Percentiles rank a stretch among this genome's conserved stretches.
phyloP scores from a whole-genome alignment of 306 rosid genomes.

The Oxytropis ochrocephala region DNA sequence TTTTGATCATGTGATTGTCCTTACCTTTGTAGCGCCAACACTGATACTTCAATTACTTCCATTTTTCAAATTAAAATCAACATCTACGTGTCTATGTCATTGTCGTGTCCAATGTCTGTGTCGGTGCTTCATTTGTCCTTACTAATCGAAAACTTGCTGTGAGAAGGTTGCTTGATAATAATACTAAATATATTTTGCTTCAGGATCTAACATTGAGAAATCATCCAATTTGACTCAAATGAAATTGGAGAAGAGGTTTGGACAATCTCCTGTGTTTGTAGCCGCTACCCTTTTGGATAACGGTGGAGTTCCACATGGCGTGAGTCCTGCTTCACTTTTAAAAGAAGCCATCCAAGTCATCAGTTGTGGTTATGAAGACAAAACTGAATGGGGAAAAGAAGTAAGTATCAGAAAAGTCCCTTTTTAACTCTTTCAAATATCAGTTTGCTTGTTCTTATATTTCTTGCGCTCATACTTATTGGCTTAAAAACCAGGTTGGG shows the following conservation, averaged over 20 bases:
- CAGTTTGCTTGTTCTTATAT: slow-evolving; percentile 1
- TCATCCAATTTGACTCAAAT: slow-evolving; percentile 44
- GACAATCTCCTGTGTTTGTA: slow-evolving; percentile 87
- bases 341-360: slow-evolving; percentile 95
- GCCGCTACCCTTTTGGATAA: slow-evolving; percentile 70
- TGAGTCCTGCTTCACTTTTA: slow-evolving; percentile 76
- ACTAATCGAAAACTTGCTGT: not conserved
- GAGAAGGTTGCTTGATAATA: not conserved
- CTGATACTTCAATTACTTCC: too few relatives aligned
- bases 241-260: slow-evolving; percentile 85
- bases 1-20: not conserved
- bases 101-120: too few relatives aligned
- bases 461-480: slow-evolving; percentile 16
- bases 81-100: too few relatives aligned
- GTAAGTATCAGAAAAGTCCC: slow-evolving; percentile 26
- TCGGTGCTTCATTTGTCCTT: too few relatives aligned
- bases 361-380: slow-evolving; percentile 97
- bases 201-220: slow-evolving; percentile 47
- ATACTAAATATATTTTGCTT: slow-evolving; percentile 22
- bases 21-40: too few relatives aligned
- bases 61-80: too few relatives aligned
- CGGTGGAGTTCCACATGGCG: slow-evolving; percentile 63
- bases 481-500: slow-evolving; percentile 56
- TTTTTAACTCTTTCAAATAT: not conserved
- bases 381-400: slow-evolving; percentile 98